phyloP scores from a whole-genome alignment of 345 rosid genomes.

The Murraya paniculata region DNA sequence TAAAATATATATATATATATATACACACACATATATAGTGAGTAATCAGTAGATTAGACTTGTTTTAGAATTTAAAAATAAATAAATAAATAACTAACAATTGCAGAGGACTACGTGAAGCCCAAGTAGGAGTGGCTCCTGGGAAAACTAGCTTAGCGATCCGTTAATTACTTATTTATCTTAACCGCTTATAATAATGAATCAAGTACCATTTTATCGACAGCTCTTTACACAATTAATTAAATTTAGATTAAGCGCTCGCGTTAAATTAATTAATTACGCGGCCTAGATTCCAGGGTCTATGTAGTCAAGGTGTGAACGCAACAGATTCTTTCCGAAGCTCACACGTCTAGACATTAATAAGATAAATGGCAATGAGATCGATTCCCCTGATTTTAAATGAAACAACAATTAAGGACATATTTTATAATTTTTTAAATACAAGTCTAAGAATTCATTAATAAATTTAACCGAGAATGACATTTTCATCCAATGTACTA shows the following conservation, averaged over 20 bases:
- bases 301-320: neutral
- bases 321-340: neutral
- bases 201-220: neutral
- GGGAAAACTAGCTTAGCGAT: neutral
- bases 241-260: neutral
- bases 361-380: too few relatives aligned
- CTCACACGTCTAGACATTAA: too few relatives aligned
- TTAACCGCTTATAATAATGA: too few relatives aligned
- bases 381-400: too few relatives aligned
- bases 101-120: neutral
- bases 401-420: too few relatives aligned
- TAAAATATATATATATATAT: too few relatives aligned
- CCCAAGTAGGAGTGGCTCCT: neutral
- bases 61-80: neutral
- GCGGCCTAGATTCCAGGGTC: neutral
- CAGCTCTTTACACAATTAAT: neutral
- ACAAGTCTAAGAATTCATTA: too few relatives aligned
- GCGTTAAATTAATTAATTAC: neutral
- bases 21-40: too few relatives aligned
- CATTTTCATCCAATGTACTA: too few relatives aligned
- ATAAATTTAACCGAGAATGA: too few relatives aligned
- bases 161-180: neutral
- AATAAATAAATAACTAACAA: neutral
- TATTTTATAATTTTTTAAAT: too few relatives aligned
- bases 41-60: neutral